Evolutionary conservation across 176 grass and related monocot genomes (phyloP).

Genomic region (Otatea glauca): DNA sequence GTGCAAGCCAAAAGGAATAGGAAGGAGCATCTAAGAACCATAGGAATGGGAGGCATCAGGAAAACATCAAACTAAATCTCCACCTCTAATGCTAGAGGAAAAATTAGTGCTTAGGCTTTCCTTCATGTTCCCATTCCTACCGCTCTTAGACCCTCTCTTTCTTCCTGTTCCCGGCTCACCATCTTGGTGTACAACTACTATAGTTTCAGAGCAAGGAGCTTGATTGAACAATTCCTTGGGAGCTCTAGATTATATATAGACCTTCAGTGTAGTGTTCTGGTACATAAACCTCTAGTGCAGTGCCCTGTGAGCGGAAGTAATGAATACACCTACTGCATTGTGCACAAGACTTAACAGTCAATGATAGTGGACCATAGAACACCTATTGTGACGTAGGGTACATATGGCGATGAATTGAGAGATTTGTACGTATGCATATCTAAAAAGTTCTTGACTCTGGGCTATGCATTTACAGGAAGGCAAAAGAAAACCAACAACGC

Average conservation of each 20-base stretch:
- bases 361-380: not conserved
- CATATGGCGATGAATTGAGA: not conserved
- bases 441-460: not conserved
- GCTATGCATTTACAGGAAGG: not conserved
- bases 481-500: not conserved
- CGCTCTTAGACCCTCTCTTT: slow-evolving; percentile 22
- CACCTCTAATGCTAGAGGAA: not conserved
- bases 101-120: not conserved
- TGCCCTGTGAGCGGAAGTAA: not conserved
- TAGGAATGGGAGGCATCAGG: slow-evolving; percentile 34
- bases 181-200: not conserved
- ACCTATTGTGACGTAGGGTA: not conserved
- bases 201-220: not conserved
- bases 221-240: not conserved
- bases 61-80: slow-evolving; percentile 5
- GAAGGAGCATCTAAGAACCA: slow-evolving; percentile 4
- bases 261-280: not conserved
- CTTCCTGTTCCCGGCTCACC: not conserved
- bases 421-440: not conserved
- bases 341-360: not conserved
- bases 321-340: not conserved
- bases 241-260: slow-evolving; percentile 4
- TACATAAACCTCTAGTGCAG: not conserved
- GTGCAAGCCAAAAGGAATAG: slow-evolving; percentile 16
- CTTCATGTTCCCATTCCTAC: slow-evolving; percentile 33